phyloP scores from a whole-genome alignment of 176 grass and related monocot genomes.

The Alloteropsis semialata region DNA sequence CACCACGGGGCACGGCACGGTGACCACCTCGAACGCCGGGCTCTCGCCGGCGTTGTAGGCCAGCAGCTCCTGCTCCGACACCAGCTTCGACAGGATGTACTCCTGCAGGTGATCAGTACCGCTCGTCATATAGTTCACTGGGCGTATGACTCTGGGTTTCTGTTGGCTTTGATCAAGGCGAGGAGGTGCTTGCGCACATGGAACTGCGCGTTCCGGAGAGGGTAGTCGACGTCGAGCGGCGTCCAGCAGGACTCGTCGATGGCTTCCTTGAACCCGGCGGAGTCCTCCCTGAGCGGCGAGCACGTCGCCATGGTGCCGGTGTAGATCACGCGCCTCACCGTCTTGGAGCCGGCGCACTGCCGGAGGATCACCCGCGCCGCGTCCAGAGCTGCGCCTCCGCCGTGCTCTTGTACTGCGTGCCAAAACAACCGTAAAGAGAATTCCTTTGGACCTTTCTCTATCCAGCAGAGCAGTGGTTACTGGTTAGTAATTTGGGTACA shows the following conservation, averaged over 20 bases:
- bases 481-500: no score
- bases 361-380: conserved; percentile 36
- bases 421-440: not conserved
- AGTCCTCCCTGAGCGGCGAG: no score
- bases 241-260: no score
- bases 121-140: not conserved
- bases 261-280: no score
- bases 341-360: conserved; percentile 28
- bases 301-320: conserved; percentile 18
- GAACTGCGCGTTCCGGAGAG: no score
- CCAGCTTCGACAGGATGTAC: conserved; percentile 24
- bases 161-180: not conserved
- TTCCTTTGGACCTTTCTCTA: no score
- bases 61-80: conserved; percentile 47
- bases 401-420: conserved; percentile 36
- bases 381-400: conserved; percentile 38
- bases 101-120: not conserved
- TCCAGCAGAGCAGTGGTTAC: no score
- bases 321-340: conserved; percentile 51
- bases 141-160: not conserved
- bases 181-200: conserved; percentile 1
- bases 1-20: conserved; percentile 41
- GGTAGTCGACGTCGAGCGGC: no score
- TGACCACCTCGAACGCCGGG: conserved; percentile 47
- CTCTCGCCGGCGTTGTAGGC: conserved; percentile 22